A percentile compares a stretch with the other conserved stretches of the same genome.
phyloP scores from a whole-genome alignment of 345 rosid genomes.

The Eucalyptus cloeziana region DNA sequence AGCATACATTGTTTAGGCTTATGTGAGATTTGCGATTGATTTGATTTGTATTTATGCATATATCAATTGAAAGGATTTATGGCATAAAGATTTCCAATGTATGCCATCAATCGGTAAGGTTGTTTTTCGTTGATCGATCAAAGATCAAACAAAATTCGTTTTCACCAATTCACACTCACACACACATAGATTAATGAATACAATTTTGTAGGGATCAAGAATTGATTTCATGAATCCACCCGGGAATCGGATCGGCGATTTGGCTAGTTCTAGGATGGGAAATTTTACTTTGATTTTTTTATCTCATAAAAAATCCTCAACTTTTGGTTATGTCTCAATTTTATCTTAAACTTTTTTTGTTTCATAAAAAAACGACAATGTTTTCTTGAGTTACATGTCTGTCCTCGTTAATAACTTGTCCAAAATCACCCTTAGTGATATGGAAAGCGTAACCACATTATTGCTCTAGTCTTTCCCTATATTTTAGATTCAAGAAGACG shows the following conservation, averaged over 20 bases:
- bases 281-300: too few species aligned
- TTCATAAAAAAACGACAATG: neutral
- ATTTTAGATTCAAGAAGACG: too few species aligned
- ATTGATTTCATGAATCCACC: too few species aligned
- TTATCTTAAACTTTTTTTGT: too few species aligned
- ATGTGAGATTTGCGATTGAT: neutral
- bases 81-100: neutral
- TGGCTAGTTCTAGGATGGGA: too few species aligned
- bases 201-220: too few species aligned
- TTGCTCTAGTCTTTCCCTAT: neutral
- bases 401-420: too few species aligned
- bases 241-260: fast-evolving
- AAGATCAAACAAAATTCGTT: too few species aligned
- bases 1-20: neutral
- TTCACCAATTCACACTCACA: too few species aligned
- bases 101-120: neutral
- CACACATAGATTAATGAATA: too few species aligned
- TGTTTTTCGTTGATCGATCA: neutral
- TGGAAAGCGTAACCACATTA: neutral
- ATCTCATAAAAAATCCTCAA: neutral
- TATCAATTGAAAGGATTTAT: neutral
- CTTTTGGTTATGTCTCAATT: neutral
- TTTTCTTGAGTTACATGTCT: too few species aligned
- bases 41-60: neutral
- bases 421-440: neutral